Evolutionary conservation across 2,329 filamentous ascomycete species (phyloP).

Genomic region (Penicillium carneum): DNA sequence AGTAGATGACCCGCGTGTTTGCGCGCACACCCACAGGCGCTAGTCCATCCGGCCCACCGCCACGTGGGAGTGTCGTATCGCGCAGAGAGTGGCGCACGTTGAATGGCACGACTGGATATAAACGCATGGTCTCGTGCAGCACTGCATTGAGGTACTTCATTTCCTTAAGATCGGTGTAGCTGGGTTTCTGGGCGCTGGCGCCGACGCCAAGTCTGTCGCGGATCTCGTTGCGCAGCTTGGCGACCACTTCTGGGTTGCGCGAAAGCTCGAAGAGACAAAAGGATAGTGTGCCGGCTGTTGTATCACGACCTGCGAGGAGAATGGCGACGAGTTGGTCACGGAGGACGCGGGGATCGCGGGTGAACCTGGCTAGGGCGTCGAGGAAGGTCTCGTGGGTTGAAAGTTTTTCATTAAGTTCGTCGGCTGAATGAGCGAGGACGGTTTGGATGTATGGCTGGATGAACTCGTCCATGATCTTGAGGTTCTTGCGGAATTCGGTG

Average conservation of each 20-base stretch:
- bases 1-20: conserved; percentile 59
- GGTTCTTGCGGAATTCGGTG: conserved; percentile 66
- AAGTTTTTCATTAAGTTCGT: conserved; percentile 74
- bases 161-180: conserved; percentile 80
- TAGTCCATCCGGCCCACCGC: conserved; percentile 59
- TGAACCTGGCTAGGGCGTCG: conserved; percentile 82
- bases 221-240: conserved; percentile 77
- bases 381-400: conserved; percentile 83
- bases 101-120: conserved; percentile 80
- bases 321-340: conserved; percentile 85
- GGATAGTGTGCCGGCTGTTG: conserved; percentile 80
- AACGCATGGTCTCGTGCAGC: conserved; percentile 77
- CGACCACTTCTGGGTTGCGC: conserved; percentile 70
- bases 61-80: conserved; percentile 77
- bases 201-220: conserved; percentile 69
- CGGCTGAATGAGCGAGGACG: conserved; percentile 71
- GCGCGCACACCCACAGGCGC: conserved; percentile 57
- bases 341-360: conserved; percentile 68
- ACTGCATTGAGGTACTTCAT: conserved; percentile 81
- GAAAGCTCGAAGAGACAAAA: conserved; percentile 85
- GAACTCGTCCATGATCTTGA: conserved; percentile 76
- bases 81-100: conserved; percentile 75
- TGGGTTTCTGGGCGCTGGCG: conserved; percentile 58
- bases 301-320: conserved; percentile 81
- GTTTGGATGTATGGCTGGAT: conserved; percentile 79